Evolutionary conservation across 192 early-diverging fungal species (phyloP).

Genomic region (Irineochytrium annulatum): DNA sequence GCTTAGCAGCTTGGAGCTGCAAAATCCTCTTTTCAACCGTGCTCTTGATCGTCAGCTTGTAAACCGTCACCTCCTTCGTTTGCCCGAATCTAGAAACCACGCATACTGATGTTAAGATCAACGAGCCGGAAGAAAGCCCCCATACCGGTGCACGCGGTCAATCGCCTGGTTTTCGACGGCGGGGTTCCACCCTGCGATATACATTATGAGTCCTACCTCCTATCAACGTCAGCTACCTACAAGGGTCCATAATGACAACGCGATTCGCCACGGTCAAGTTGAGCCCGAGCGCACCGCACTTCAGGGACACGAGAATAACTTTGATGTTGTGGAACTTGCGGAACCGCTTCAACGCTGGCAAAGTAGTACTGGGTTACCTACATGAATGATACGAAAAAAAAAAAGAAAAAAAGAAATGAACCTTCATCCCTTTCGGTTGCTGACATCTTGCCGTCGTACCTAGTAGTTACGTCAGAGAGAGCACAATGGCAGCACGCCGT

Average conservation of each 20-base stretch:
- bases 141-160: slow-evolving; percentile 68
- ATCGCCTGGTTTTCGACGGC: slow-evolving; percentile 60
- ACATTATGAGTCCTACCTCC: background rate
- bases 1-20: slow-evolving; percentile 60
- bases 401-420: background rate
- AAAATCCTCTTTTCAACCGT: slow-evolving; percentile 72
- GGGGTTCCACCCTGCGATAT: slow-evolving; percentile 63
- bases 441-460: too few relatives aligned
- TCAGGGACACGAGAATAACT: slow-evolving; percentile 31
- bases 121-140: too few relatives aligned
- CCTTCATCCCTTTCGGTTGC: background rate
- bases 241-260: slow-evolving; percentile 21
- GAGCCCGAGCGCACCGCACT: slow-evolving; percentile 40
- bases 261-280: slow-evolving; percentile 36
- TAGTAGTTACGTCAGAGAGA: too few relatives aligned
- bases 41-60: slow-evolving; percentile 57
- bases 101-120: too few relatives aligned
- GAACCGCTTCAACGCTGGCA: background rate
- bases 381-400: background rate
- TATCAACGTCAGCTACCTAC: background rate
- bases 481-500: too few relatives aligned
- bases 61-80: slow-evolving; percentile 47
- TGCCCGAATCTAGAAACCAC: slow-evolving; percentile 19
- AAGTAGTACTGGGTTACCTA: background rate
- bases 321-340: background rate